Conservation (phyloP, 129 eudicot genomes). For the Sambucus nigra region DNA sequence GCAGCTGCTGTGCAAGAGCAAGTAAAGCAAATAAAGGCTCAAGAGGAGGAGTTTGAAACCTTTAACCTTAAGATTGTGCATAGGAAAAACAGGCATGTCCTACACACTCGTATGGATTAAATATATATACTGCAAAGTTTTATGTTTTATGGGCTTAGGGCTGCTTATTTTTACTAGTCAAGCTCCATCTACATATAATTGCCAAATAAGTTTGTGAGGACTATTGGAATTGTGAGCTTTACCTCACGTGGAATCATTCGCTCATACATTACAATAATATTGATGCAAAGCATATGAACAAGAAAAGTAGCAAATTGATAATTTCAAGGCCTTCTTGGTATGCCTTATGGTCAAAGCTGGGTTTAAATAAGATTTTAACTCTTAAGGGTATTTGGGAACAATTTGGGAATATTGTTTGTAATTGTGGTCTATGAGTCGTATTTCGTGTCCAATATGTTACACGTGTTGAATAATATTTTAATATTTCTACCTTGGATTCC, state of each 20-base stretch:
- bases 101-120: background rate
- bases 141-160: background rate
- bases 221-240: background rate
- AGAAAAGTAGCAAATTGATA: background rate
- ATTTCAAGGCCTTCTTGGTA: no score
- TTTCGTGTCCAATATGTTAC: no score
- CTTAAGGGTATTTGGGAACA: no score
- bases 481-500: no score
- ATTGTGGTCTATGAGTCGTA: no score
- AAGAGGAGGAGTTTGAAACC: constrained; percentile 96
- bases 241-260: background rate
- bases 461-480: no score
- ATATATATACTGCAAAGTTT: background rate
- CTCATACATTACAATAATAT: background rate
- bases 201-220: constrained; percentile 2
- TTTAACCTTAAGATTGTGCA: constrained; percentile 89
- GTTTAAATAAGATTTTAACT: background rate
- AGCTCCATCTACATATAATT: background rate
- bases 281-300: background rate
- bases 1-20: constrained; percentile 98
- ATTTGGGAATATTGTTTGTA: no score
- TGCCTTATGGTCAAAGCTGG: no score
- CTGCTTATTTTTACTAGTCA: background rate
- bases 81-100: constrained; percentile 85
- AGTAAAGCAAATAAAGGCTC: constrained; percentile 94